Evolutionary conservation across 2,329 filamentous ascomycete genomes (phyloP).

Genomic region (Tolypocladium ovalisporum): DNA sequence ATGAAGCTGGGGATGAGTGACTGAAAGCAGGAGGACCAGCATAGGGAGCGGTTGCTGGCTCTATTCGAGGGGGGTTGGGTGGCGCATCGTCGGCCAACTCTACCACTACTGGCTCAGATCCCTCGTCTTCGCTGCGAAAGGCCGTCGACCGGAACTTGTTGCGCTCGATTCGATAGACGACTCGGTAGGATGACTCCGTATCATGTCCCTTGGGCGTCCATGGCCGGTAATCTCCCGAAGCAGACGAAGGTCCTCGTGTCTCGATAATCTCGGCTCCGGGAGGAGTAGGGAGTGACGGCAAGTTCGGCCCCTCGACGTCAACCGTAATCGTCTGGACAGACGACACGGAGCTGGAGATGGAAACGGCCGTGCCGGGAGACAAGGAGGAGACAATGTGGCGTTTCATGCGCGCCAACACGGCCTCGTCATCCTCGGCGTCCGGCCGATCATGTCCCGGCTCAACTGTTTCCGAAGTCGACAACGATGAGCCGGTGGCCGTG

Average conservation of each 20-base stretch:
- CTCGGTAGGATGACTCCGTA: conserved; percentile 32
- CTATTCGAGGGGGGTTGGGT: neutral
- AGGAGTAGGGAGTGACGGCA: conserved; percentile 40
- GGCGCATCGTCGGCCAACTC: conserved; percentile 16
- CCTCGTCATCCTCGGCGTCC: conserved; percentile 25
- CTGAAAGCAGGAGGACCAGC: neutral
- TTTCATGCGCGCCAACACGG: conserved; percentile 32
- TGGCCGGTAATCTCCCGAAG: conserved; percentile 3
- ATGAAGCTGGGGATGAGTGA: neutral
- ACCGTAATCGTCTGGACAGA: conserved; percentile 55
- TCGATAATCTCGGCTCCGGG: conserved; percentile 50
- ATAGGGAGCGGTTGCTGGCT: neutral
- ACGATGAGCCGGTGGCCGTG: neutral
- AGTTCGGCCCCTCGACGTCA: conserved; percentile 43
- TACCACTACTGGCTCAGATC: conserved; percentile 12
- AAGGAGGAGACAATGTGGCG: conserved; percentile 44
- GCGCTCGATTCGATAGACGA: conserved; percentile 49
- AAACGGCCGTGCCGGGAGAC: conserved; percentile 44
- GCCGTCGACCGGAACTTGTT: conserved; percentile 35
- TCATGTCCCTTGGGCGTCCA: conserved; percentile 9
- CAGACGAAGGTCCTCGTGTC: conserved; percentile 18
- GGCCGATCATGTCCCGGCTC: neutral
- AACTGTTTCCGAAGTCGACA: neutral
- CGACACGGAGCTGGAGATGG: conserved; percentile 46
- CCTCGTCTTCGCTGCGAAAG: conserved; percentile 22